phyloP scores from a whole-genome alignment of 768 basidiomycete species.

The Melanogaster broomeanus region DNA sequence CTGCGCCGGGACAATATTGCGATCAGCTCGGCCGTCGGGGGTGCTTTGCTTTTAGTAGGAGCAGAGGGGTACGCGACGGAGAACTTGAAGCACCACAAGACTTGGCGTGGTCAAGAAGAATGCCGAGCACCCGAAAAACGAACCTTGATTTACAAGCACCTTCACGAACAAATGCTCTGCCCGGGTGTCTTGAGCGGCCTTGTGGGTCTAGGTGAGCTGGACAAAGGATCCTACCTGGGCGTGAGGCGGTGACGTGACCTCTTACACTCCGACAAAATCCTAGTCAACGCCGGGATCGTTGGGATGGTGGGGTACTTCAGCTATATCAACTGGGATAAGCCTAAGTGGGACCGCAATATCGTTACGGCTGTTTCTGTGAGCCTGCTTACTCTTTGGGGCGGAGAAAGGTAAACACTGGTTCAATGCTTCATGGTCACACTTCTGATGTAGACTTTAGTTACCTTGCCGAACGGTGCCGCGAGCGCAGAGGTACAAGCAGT shows the following conservation, averaged over 20 bases:
- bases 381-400: constrained; percentile 59
- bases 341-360: constrained; percentile 62
- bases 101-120: constrained; percentile 56
- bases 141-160: constrained; percentile 50
- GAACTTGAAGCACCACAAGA: constrained; percentile 58
- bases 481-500: constrained; percentile 14
- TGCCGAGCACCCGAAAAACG: constrained; percentile 60
- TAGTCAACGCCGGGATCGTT: constrained; percentile 66
- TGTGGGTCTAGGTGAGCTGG: constrained; percentile 54
- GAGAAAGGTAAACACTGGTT: constrained; percentile 58
- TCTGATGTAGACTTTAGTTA: constrained; percentile 27
- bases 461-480: constrained; percentile 42
- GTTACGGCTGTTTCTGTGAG: constrained; percentile 61
- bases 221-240: too few species aligned
- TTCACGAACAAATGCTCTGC: constrained; percentile 57
- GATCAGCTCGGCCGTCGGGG: constrained; percentile 53
- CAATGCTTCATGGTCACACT: background rate
- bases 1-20: constrained; percentile 58
- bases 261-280: background rate
- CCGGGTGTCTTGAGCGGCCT: constrained; percentile 69
- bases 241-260: background rate
- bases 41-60: constrained; percentile 56
- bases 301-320: constrained; percentile 63
- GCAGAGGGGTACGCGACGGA: constrained; percentile 67
- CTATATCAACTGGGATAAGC: constrained; percentile 65